A percentile compares a stretch with the other conserved stretches of the same genome.
Conservation (phyloP, 495 filamentous ascomycete genomes). For the Bombardia bombarda region DNA sequence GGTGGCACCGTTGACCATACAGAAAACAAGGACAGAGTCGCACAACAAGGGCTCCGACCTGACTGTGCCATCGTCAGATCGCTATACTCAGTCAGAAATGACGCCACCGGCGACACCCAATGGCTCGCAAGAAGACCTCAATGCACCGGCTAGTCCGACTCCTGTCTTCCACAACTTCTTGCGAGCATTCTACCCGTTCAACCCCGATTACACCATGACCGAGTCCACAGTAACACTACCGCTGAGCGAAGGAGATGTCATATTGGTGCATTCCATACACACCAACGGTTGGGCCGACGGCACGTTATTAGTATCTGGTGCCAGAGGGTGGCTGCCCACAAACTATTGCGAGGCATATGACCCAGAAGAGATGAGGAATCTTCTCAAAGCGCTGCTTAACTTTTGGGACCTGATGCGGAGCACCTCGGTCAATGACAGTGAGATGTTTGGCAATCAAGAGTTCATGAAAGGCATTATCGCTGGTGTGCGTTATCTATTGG, state of each 20-base stretch:
- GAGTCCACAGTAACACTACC: slow-evolving; percentile 82
- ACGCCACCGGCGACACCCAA: slow-evolving; percentile 70
- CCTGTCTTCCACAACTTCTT: slow-evolving; percentile 88
- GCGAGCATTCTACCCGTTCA: slow-evolving; percentile 92
- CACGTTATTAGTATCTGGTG: slow-evolving; percentile 80
- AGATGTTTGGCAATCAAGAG: slow-evolving; percentile 76
- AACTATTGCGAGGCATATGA: slow-evolving; percentile 98
- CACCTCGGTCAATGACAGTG: slow-evolving; percentile 52
- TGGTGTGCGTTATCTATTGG: slow-evolving; percentile 82
- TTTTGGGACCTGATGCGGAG: slow-evolving; percentile 87
- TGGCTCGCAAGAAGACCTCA: slow-evolving; percentile 48
- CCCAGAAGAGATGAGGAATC: slow-evolving; percentile 70
- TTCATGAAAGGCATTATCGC: slow-evolving; percentile 89
- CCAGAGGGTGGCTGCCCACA: slow-evolving; percentile 92
- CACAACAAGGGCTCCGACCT: slow-evolving; percentile 33
- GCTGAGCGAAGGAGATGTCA: slow-evolving; percentile 82
- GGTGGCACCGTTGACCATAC: slow-evolving; percentile 68
- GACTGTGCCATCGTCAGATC: slow-evolving; percentile 29
- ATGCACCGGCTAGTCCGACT: slow-evolving; percentile 18
- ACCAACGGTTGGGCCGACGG: slow-evolving; percentile 99
- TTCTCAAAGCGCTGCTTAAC: slow-evolving; percentile 79
- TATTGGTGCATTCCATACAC: slow-evolving; percentile 94
- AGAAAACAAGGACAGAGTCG: slow-evolving; percentile 39
- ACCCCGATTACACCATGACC: slow-evolving; percentile 57
- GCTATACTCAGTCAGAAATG: slow-evolving; percentile 46